A percentile compares a stretch with the other conserved stretches of the same genome.
These are phyloP conservation scores for Perilla frutescens DNA, from an alignment of 257 asterid species.

Conservation along the genomic window DNA sequence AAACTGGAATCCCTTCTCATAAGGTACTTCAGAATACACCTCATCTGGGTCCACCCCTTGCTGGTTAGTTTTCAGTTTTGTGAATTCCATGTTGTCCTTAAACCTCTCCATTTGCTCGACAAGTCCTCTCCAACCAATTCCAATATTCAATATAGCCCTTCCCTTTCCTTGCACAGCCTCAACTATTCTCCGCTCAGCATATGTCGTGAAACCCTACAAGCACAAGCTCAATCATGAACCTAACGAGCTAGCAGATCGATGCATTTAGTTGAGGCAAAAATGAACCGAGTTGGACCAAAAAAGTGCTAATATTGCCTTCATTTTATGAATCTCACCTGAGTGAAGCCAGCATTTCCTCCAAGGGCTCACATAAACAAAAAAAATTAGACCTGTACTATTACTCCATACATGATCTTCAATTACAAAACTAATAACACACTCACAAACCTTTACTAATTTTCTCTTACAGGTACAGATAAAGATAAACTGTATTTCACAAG, in stretches of 20 bases:
- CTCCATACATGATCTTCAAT: not conserved
- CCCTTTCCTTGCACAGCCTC: constrained; percentile 95
- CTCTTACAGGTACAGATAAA: not conserved
- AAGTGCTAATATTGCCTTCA: constrained; percentile 11
- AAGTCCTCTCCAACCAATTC: constrained; percentile 91
- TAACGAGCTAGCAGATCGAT: not conserved
- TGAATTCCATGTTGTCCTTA: constrained; percentile 85
- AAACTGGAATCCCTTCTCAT: constrained; percentile 97
- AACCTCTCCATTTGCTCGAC: constrained; percentile 77
- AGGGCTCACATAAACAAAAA: constrained; percentile 8
- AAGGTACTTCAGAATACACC: constrained; percentile 77
- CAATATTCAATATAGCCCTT: constrained; percentile 67
- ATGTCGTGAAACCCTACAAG: constrained; percentile 88
- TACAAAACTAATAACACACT: not conserved
- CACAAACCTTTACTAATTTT: not conserved
- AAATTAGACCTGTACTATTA: constrained; percentile 1
- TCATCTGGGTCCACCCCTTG: constrained; percentile 93
- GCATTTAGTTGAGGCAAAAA: constrained; percentile 18
- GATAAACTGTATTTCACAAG: not conserved
- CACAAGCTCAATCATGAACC: constrained; percentile 26
- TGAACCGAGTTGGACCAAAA: not conserved
- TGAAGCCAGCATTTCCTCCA: constrained; percentile 18
- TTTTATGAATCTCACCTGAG: not conserved
- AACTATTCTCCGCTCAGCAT: constrained; percentile 92
- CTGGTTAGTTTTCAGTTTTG: constrained; percentile 86